These are phyloP conservation scores for Neonectria punicea DNA, from an alignment of 2,329 filamentous ascomycete genomes.

Conservation along the genomic window DNA sequence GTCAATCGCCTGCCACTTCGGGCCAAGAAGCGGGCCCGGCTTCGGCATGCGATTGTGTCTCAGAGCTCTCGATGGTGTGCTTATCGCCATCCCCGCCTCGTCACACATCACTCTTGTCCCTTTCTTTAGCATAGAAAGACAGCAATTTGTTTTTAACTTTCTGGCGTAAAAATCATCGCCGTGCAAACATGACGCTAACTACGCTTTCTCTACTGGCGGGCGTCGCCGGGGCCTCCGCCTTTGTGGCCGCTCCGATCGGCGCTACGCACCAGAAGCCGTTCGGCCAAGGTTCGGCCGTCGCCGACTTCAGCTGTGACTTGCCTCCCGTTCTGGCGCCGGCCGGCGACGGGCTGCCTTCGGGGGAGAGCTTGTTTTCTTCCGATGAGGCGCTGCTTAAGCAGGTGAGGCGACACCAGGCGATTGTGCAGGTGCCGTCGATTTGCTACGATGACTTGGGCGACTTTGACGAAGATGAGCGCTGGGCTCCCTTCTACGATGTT, in stretches of 20 bases:
- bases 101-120: slow-evolving; percentile 6
- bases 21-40: slow-evolving; percentile 13
- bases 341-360: slow-evolving; percentile 47
- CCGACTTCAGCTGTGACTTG: slow-evolving; percentile 47
- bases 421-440: slow-evolving; percentile 65
- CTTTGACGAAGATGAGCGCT: slow-evolving; percentile 64
- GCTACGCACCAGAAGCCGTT: slow-evolving; percentile 33
- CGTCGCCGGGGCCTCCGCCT: slow-evolving; percentile 24
- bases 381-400: slow-evolving; percentile 51
- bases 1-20: slow-evolving; percentile 18
- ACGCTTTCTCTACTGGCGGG: slow-evolving; percentile 33
- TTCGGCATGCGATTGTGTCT: slow-evolving; percentile 5
- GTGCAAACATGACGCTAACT: slow-evolving; percentile 32
- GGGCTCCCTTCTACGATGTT: slow-evolving; percentile 63
- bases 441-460: slow-evolving; percentile 67
- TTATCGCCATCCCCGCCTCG: slow-evolving; percentile 10
- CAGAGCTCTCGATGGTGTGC: slow-evolving; percentile 4
- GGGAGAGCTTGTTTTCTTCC: slow-evolving; percentile 46
- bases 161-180: background rate
- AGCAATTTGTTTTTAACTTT: background rate
- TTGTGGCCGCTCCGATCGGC: slow-evolving; percentile 27
- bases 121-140: background rate
- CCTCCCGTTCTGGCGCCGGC: slow-evolving; percentile 47
- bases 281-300: slow-evolving; percentile 9
- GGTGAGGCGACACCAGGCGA: slow-evolving; percentile 61